phyloP scores from a whole-genome alignment of 208 protist genomes.

The Crithidia sp. region DNA sequence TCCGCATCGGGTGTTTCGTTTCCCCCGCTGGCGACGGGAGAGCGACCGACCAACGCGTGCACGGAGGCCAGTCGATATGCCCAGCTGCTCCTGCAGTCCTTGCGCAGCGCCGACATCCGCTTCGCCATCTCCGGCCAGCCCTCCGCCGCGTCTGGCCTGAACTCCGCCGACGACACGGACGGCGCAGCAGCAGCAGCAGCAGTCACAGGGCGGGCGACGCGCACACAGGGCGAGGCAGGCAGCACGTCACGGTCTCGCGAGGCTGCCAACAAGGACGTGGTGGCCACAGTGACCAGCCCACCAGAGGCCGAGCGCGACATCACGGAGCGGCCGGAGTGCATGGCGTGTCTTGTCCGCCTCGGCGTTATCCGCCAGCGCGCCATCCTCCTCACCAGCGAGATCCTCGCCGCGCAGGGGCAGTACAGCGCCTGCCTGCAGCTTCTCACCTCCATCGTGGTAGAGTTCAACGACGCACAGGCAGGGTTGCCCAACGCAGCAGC shows the following conservation, averaged over 20 bases:
- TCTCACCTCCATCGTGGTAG: conserved; percentile 13
- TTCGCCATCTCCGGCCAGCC: conserved; percentile 16
- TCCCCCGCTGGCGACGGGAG: neutral
- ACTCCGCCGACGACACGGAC: neutral
- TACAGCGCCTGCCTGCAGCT: conserved; percentile 25
- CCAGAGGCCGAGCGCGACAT: neutral
- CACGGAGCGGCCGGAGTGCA: conserved; percentile 1
- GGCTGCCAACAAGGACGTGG: neutral
- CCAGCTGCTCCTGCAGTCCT: conserved; percentile 48
- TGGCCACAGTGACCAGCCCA: neutral
- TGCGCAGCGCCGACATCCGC: conserved; percentile 35
- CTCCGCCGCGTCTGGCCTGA: neutral
- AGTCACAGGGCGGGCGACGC: neutral
- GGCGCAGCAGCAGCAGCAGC: neutral
- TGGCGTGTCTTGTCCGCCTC: conserved; percentile 11
- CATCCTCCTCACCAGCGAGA: conserved; percentile 19
- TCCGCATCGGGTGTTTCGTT: neutral
- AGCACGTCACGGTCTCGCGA: neutral
- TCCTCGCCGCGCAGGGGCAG: conserved; percentile 30
- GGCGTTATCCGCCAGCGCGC: conserved; percentile 29
- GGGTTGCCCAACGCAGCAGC: neutral
- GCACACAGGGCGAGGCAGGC: neutral
- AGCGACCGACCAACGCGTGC: conserved; percentile 51
- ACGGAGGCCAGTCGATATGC: conserved; percentile 57
- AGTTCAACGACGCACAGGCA: conserved; percentile 18